Percentiles rank a stretch among this genome's conserved stretches.
These are phyloP conservation scores for Leccinum rimulosum DNA, from an alignment of 768 basidiomycete genomes.

Conservation along the genomic window DNA sequence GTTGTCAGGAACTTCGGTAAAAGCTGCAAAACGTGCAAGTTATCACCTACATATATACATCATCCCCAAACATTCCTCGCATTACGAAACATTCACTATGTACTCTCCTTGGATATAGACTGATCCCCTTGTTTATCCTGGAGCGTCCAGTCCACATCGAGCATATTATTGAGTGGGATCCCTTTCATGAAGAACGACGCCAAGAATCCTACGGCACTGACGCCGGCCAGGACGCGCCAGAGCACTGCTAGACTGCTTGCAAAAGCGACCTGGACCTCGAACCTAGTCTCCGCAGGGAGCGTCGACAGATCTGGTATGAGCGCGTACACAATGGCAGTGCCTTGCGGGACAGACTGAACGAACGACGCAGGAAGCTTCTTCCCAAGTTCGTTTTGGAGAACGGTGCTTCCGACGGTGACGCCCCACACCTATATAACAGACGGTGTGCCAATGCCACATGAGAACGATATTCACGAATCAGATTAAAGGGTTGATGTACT, in stretches of 20 bases:
- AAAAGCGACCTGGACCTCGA: slow-evolving; percentile 42
- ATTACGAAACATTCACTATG: neutral
- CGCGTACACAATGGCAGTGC: slow-evolving; percentile 42
- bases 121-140: neutral
- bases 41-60: too few relatives aligned
- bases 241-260: slow-evolving; percentile 36
- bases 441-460: too few relatives aligned
- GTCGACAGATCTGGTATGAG: slow-evolving; percentile 42
- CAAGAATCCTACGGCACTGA: slow-evolving; percentile 16
- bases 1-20: neutral
- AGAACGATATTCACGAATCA: neutral
- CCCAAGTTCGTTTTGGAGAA: slow-evolving; percentile 50
- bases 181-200: slow-evolving; percentile 9
- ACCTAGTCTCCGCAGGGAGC: slow-evolving; percentile 33
- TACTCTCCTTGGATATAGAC: neutral
- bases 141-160: slow-evolving; percentile 7
- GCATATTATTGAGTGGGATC: neutral
- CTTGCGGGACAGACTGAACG: slow-evolving; percentile 31
- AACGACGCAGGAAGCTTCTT: slow-evolving; percentile 41
- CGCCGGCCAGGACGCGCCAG: slow-evolving; percentile 43
- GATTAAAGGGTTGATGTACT: neutral
- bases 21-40: too few relatives aligned
- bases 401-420: slow-evolving; percentile 43
- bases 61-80: too few relatives aligned
- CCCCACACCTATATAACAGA: slow-evolving; percentile 42